These are phyloP conservation scores for Claviceps spartinae DNA, from an alignment of 2,329 filamentous ascomycete genomes.

Conservation along the genomic window DNA sequence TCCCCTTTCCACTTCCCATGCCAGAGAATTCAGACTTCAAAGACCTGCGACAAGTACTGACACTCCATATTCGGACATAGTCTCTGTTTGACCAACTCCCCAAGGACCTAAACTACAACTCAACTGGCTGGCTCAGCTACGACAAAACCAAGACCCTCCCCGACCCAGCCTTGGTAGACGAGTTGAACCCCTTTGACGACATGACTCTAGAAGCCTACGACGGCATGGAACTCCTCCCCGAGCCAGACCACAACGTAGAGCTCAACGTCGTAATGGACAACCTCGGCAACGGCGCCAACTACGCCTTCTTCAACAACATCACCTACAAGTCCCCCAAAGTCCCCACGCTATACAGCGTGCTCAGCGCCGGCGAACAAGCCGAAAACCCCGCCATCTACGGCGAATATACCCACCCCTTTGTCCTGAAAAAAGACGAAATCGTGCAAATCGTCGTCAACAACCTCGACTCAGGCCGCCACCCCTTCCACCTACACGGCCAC, in stretches of 20 bases:
- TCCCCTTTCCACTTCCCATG: neutral
- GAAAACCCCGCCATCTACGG: conserved; percentile 51
- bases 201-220: conserved; percentile 57
- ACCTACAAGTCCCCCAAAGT: conserved; percentile 65
- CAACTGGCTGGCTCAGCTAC: conserved; percentile 52
- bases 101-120: conserved; percentile 51
- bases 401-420: conserved; percentile 48
- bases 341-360: conserved; percentile 63
- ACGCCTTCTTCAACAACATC: conserved; percentile 61
- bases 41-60: neutral
- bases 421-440: conserved; percentile 54
- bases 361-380: conserved; percentile 47
- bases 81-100: conserved; percentile 57
- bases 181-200: conserved; percentile 61
- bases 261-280: conserved; percentile 52
- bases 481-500: conserved; percentile 69
- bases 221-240: conserved; percentile 41
- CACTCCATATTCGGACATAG: conserved; percentile 18
- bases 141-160: conserved; percentile 32
- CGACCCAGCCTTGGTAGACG: conserved; percentile 40
- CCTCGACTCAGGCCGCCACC: conserved; percentile 55
- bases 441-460: conserved; percentile 71
- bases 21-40: neutral
- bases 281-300: conserved; percentile 45
- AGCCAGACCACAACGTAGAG: conserved; percentile 49